Percentiles rank a stretch among this genome's conserved stretches.
These are phyloP conservation scores for Mallotus japonicus DNA, from an alignment of 441 rosid species.

Conservation along the genomic window DNA sequence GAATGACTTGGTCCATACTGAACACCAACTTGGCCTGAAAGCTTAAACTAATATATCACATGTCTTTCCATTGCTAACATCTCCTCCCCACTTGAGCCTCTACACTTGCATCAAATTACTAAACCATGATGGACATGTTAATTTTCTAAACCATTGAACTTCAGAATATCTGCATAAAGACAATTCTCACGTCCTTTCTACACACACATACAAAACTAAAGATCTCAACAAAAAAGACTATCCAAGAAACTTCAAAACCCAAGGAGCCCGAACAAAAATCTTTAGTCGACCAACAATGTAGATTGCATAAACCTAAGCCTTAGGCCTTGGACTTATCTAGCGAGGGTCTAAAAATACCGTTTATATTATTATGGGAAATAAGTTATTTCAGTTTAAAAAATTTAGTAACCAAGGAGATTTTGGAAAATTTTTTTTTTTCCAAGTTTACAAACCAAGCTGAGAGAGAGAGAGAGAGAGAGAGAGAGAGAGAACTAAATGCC, in stretches of 20 bases:
- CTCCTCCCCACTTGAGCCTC: not conserved
- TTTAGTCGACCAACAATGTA: not conserved
- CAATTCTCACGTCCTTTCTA: not conserved
- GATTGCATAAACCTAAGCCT: too few species aligned
- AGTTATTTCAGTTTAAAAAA: too few species aligned
- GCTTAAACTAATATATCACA: not conserved
- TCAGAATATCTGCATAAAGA: constrained; percentile 1
- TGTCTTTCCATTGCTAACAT: not conserved
- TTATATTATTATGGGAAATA: too few species aligned
- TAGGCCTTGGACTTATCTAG: not conserved
- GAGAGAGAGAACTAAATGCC: too few species aligned
- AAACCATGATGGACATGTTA: not conserved
- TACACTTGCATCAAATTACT: not conserved
- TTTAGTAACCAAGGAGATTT: too few species aligned
- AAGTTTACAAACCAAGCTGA: too few species aligned
- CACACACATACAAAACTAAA: not conserved
- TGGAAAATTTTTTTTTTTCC: too few species aligned
- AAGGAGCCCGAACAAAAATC: not conserved
- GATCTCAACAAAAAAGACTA: not conserved
- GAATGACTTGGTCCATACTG: not conserved
- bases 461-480: too few species aligned
- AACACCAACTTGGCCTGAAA: not conserved
- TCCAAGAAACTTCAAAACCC: not conserved
- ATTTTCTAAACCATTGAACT: not conserved
- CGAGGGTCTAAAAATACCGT: not conserved